Base-by-base conservation (phyloP, 1,139 yeast genomes). In the Hansenula anomala region DNA sequence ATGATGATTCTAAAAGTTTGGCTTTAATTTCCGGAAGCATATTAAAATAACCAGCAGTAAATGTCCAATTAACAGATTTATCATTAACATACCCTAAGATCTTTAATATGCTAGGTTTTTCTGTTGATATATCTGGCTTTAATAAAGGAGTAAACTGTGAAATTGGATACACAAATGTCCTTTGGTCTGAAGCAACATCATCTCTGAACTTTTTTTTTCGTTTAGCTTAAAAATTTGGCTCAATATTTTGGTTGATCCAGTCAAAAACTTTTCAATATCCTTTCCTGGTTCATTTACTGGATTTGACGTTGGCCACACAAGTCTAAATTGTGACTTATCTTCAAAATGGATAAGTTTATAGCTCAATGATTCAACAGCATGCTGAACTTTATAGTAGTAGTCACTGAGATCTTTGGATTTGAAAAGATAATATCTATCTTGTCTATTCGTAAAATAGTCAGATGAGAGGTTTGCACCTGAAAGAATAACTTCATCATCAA, bases 1-100 rank as follows among this genome's bases (percentile, higher is more conserved):
- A 82, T 23, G 69, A 67, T 1, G 89, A 75, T 33, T 67, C 66
- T 30, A 88, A 59, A 34, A 92, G 67, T 33, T 73, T 69, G n/a
- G 68, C 63, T 52, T 78, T 78, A 43, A 86, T 82, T 34, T 79
- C 79, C 0, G 95, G 88, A 36, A 83, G 76, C 77, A 92, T 83
- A 59, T 92, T 94, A 67, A 92, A 94, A 60, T 92, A 92, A 1
- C 99, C 99, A 0, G 98, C 97, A 0, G 98, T 94, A 52, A 92
- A 82, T 54, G 87, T 75, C 95, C 96, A 92, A 42, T 71, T 72
- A 37, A 80, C 73, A 20, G 65, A 57, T 4, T 76, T 70, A 41
- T 73, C 71, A 49, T 72, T 80, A 40, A 82, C 67, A 54, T 73
- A 73, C 4, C 87, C 71, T 36, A 85, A 66, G 8, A 84, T 60